Evolutionary conservation across 2,329 filamentous ascomycete species (phyloP).

Genomic region (Apiospora koreana): DNA sequence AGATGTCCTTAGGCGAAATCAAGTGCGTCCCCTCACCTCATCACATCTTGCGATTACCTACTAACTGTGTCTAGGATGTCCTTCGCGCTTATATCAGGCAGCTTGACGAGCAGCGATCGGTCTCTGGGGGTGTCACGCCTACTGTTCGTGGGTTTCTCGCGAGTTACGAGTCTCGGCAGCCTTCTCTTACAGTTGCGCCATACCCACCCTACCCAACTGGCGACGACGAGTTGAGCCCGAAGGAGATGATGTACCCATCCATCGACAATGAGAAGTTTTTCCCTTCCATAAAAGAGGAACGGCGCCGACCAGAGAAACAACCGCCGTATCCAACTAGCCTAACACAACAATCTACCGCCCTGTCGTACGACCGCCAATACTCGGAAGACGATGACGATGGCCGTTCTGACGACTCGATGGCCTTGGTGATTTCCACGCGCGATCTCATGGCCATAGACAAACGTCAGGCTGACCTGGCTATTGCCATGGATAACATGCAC

Average conservation of each 20-base stretch:
- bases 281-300: constrained; percentile 39
- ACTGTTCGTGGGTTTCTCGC: constrained; percentile 57
- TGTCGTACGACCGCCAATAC: constrained; percentile 38
- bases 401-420: constrained; percentile 36
- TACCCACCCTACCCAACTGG: constrained; percentile 28
- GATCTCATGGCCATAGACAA: constrained; percentile 53
- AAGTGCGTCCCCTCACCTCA: constrained; percentile 44
- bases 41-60: constrained; percentile 7
- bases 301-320: constrained; percentile 36
- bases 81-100: constrained; percentile 62
- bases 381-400: constrained; percentile 39
- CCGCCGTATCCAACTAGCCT: constrained; percentile 20
- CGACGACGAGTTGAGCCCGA: constrained; percentile 28
- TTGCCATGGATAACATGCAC: constrained; percentile 43
- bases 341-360: constrained; percentile 22
- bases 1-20: constrained; percentile 56
- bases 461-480: constrained; percentile 40
- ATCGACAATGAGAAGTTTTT: constrained; percentile 44
- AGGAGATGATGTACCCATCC: constrained; percentile 37
- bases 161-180: constrained; percentile 30
- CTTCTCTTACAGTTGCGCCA: constrained; percentile 28
- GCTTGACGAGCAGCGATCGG: constrained; percentile 51
- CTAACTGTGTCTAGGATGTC: constrained; percentile 48
- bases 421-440: constrained; percentile 52
- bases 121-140: constrained; percentile 45